Evolutionary conservation across 2,329 filamentous ascomycete species (phyloP), one percentile per base, ranked within the genome.

Genomic region (Aspergillus candidus): DNA sequence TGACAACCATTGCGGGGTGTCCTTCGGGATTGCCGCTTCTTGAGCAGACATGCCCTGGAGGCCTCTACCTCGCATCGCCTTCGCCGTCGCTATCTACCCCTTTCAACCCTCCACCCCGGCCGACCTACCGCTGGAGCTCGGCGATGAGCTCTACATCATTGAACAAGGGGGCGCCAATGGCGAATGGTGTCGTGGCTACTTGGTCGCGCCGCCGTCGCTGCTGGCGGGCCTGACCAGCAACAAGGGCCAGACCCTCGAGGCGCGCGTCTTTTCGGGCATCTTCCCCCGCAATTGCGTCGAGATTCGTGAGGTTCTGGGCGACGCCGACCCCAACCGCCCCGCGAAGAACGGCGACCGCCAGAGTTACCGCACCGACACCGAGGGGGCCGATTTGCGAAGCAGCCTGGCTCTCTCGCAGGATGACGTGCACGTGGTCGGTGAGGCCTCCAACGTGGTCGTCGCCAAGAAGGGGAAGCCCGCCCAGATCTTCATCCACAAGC

Each of bases 141-240:
- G 93, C 66, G 93, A 98, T 77, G 93, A 98, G 71, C 76, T 98
- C 53, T 98, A 98, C 72, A 94, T 98, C 55, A 96, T 98, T 63
- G 91, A 97, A 70, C 88, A 97, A 70, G 94, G 91, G 32, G 85
- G 88, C 15, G 69, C 65, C 32, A 82, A 94, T 69, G 87, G 86
- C 59, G 80, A 88, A 65, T 98, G 93, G 94, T 86, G 91, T 68
- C 84, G 93, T 43, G 93, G 93, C 47, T 98, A 98, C 69, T 78
- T 98, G 48, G 86, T 98, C 55, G 89, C 93, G 51, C 91, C 93
- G 41, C 93, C 93, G 14, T 95, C 89, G 56, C 73, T 98, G 63
- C 79, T 98, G 47, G 88, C 93, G 13, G 93, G 91, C 38, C 73
- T 98, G 64, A 97, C 89, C 10, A 91, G 86, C 49, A 82, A 86